Percentiles rank a stretch among this genome's conserved stretches.
These are phyloP conservation scores for Sporothrix dimorphospora DNA, from an alignment of 2,329 filamentous ascomycete genomes.

Conservation along the genomic window DNA sequence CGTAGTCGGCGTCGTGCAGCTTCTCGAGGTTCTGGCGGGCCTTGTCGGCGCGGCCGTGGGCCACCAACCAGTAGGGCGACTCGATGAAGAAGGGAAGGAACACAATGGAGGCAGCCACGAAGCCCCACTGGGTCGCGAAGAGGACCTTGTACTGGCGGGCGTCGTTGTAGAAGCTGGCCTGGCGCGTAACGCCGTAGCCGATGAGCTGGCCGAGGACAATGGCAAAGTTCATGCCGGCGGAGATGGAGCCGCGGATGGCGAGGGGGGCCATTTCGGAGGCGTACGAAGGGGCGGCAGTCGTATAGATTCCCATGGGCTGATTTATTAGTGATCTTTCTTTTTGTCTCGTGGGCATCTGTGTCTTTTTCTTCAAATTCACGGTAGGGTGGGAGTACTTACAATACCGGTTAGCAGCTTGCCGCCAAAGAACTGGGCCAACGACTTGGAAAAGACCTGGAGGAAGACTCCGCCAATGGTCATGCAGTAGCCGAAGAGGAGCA, in stretches of 20 bases:
- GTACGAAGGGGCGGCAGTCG: slow-evolving; percentile 35
- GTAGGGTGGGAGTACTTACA: too few relatives aligned
- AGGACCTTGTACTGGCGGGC: slow-evolving; percentile 37
- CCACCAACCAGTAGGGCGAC: slow-evolving; percentile 41
- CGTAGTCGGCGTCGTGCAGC: slow-evolving; percentile 38
- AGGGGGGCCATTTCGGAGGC: slow-evolving; percentile 37
- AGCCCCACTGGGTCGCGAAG: slow-evolving; percentile 42
- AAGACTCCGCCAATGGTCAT: slow-evolving; percentile 41
- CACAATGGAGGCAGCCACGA: slow-evolving; percentile 36
- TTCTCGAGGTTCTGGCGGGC: slow-evolving; percentile 40
- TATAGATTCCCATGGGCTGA: slow-evolving; percentile 36
- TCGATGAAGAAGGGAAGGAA: slow-evolving; percentile 37
- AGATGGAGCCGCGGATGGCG: slow-evolving; percentile 36
- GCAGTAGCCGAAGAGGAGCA: slow-evolving; percentile 36
- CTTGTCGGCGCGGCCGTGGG: slow-evolving; percentile 38
- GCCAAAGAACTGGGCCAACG: slow-evolving; percentile 43
- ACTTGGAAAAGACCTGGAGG: slow-evolving; percentile 43
- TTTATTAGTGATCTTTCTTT: too few relatives aligned
- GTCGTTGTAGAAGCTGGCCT: slow-evolving; percentile 37
- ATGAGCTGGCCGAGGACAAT: slow-evolving; percentile 36
- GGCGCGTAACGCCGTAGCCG: slow-evolving; percentile 35
- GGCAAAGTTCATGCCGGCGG: slow-evolving; percentile 37
- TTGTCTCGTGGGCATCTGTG: too few relatives aligned
- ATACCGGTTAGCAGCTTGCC: slow-evolving; percentile 44
- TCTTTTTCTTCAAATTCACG: too few relatives aligned